A percentile compares a stretch with the other conserved stretches of the same genome.
Evolutionary conservation across 2,329 filamentous ascomycete species (phyloP).

Genomic region (Xylariaceae sp.): DNA sequence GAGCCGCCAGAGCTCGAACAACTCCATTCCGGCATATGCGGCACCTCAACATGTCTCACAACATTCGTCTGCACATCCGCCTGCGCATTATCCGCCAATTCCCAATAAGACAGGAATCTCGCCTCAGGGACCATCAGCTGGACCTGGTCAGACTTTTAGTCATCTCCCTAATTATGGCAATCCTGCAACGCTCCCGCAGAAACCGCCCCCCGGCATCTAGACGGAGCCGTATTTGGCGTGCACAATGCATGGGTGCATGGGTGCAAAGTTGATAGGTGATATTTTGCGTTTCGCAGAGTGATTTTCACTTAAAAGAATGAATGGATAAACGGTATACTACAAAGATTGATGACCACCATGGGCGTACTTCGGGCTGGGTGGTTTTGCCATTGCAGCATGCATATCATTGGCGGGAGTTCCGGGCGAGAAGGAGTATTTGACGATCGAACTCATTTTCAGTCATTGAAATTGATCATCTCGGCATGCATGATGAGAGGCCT

Average conservation of each 20-base stretch:
- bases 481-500: slow-evolving; percentile 3
- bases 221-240: slow-evolving; percentile 26
- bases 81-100: slow-evolving; percentile 42
- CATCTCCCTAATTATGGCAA: slow-evolving; percentile 56
- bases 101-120: slow-evolving; percentile 43
- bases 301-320: slow-evolving; percentile 21
- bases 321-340: slow-evolving; percentile 26
- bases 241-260: slow-evolving; percentile 25
- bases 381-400: slow-evolving; percentile 22
- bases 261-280: slow-evolving; percentile 26
- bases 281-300: slow-evolving; percentile 27
- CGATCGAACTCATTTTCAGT: slow-evolving; percentile 17
- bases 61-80: slow-evolving; percentile 36
- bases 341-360: slow-evolving; percentile 24
- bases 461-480: slow-evolving; percentile 17
- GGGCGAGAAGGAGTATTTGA: slow-evolving; percentile 20
- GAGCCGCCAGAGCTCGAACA: slow-evolving; percentile 53
- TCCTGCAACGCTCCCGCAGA: slow-evolving; percentile 55
- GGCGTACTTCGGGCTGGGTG: slow-evolving; percentile 28
- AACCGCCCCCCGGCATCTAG: slow-evolving; percentile 48
- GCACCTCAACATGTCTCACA: slow-evolving; percentile 35
- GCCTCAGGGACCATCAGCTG: slow-evolving; percentile 33
- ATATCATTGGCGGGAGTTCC: slow-evolving; percentile 30
- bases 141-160: slow-evolving; percentile 41
- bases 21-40: slow-evolving; percentile 48